Evolutionary conservation across 208 protist genomes (phyloP).

Genomic region (Strigomonas galati): DNA sequence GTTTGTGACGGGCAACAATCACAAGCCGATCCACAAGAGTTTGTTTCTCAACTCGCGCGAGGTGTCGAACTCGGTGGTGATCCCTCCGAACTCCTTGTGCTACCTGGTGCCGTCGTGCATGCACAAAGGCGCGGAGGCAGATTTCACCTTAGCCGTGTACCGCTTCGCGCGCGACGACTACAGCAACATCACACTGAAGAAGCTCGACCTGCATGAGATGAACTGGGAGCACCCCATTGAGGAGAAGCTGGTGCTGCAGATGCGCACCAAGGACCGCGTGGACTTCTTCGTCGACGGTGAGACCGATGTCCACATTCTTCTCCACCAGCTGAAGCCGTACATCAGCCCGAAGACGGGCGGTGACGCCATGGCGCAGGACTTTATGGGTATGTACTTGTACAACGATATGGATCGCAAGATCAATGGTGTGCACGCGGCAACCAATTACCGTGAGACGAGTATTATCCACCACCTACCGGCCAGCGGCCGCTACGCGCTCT

Average conservation of each 20-base stretch:
- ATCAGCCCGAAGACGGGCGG: slow-evolving; percentile 29
- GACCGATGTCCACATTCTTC: slow-evolving; percentile 50
- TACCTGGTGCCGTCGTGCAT: slow-evolving; percentile 51
- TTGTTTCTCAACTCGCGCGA: slow-evolving; percentile 64
- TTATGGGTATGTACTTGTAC: slow-evolving; percentile 54
- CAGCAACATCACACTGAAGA: slow-evolving; percentile 33
- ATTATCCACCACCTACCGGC: slow-evolving; percentile 36
- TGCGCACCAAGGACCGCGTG: slow-evolving; percentile 43
- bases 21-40: slow-evolving; percentile 67
- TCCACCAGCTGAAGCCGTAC: slow-evolving; percentile 45
- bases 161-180: slow-evolving; percentile 26
- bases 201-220: slow-evolving; percentile 37
- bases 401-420: slow-evolving; percentile 42
- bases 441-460: slow-evolving; percentile 59
- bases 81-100: slow-evolving; percentile 45
- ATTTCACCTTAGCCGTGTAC: slow-evolving; percentile 43
- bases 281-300: slow-evolving; percentile 52
- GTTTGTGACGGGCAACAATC: slow-evolving; percentile 75
- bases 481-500: slow-evolving; percentile 49
- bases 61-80: slow-evolving; percentile 28
- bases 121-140: slow-evolving; percentile 23
- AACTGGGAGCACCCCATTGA: slow-evolving; percentile 33
- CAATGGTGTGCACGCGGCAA: slow-evolving; percentile 37
- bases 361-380: slow-evolving; percentile 55
- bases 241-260: slow-evolving; percentile 31